Evolutionary conservation across 371 early-diverging fungal species (phyloP), one percentile per base, ranked within the genome.

Genomic region (Mortierella sp.): DNA sequence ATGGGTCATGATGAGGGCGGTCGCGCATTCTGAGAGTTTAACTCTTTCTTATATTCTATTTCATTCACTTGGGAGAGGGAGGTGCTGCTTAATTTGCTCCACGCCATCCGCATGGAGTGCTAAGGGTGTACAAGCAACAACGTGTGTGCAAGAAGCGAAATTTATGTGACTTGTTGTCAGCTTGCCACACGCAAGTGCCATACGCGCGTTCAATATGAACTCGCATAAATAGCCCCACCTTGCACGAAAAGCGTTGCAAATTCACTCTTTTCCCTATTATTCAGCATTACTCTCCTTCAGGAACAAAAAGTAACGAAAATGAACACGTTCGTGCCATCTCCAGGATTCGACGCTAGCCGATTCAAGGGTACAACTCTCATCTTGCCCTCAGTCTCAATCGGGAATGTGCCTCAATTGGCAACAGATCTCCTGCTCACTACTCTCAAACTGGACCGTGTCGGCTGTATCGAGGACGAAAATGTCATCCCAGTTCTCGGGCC

Each of bases 391-490:
- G 93, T 95, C 11, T 94, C 95, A 8, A 92, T 94, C 55, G 95
- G 94, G 59, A 94, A 94, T 72, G 93, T 94, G 32, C 94, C 94
- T 50, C 95, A 95, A 76, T 83, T 94, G 33, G 81, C 90, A 0
- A 84, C 88, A 24, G 95, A 95, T 86, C 85, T 95, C 45, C 70
- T 94, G 0, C 88, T 94, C 57, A 88, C 90, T 59, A 93, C 94
- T 1, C 81, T 93, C 11, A 58, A 82, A n/a, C 77, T 93, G 8
- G 77, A 88, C 50, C 88, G 93, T 7, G 85, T 93, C 43, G 95
- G 95, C 9, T 87, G 87, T 52, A 70, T 94, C 40, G 89, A 92
- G 64, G 86, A 87, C 52, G 80, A 86, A 22, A 82, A 86, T 4
- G 84, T 94, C 4, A 80, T 90, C 57, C 91, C 93, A 4, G 84